Percentiles rank a stretch among this genome's conserved stretches.
phyloP scores from a whole-genome alignment of 352 stramenopile species.

The Albugo laibachii region DNA sequence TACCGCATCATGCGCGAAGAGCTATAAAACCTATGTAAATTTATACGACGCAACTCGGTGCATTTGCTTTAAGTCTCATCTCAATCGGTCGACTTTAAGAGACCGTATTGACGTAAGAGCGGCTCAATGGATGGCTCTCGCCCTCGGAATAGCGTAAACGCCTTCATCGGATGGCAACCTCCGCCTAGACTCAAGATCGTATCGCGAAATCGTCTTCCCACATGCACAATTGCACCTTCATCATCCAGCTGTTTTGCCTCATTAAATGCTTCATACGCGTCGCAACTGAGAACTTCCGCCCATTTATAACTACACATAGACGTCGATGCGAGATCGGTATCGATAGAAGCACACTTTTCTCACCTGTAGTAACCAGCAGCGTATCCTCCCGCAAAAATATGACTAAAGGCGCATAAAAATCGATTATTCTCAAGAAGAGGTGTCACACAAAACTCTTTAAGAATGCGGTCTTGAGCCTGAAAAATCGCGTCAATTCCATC shows the following conservation, averaged over 20 bases:
- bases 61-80: too few relatives aligned
- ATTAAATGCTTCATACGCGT: slow-evolving; percentile 95
- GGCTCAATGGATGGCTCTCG: slow-evolving; percentile 86
- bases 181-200: slow-evolving; percentile 84
- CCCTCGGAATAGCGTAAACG: slow-evolving; percentile 68
- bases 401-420: slow-evolving; percentile 95
- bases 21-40: too few relatives aligned
- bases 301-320: slow-evolving; percentile 80
- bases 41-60: too few relatives aligned
- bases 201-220: slow-evolving; percentile 85
- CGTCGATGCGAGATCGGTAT: background rate
- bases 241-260: slow-evolving; percentile 63
- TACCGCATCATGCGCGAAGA: too few relatives aligned
- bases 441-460: slow-evolving; percentile 59
- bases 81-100: slow-evolving; percentile 12
- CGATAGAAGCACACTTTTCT: background rate
- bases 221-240: slow-evolving; percentile 24
- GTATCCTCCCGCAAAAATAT: slow-evolving; percentile 98
- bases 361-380: slow-evolving; percentile 94
- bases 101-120: slow-evolving; percentile 88
- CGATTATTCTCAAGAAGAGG: slow-evolving; percentile 85
- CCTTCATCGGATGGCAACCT: slow-evolving; percentile 66
- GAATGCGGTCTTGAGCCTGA: background rate
- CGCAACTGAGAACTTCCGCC: slow-evolving; percentile 93
- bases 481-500: background rate